These are phyloP conservation scores for Penicillium sp. DNA, from an alignment of 2,329 filamentous ascomycete genomes.

Conservation along the genomic window DNA sequence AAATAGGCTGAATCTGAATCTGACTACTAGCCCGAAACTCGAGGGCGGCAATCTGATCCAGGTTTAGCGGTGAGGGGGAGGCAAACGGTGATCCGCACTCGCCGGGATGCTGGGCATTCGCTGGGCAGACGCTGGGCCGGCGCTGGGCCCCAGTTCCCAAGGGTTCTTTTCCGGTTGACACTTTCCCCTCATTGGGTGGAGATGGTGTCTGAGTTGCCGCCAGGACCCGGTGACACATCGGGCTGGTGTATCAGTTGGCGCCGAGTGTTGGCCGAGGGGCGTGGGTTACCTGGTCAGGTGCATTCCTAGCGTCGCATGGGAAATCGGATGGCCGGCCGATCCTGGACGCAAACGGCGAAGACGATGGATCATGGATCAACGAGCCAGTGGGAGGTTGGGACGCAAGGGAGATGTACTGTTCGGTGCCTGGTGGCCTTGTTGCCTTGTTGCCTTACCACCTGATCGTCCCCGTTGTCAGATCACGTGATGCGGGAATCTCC, in stretches of 20 bases:
- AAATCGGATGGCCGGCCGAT: conserved; percentile 7
- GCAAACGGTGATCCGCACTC: conserved; percentile 20
- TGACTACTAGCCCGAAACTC: conserved; percentile 18
- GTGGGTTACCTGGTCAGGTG: neutral
- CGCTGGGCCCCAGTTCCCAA: conserved; percentile 8
- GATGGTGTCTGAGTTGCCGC: conserved; percentile 23
- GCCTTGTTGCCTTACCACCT: neutral
- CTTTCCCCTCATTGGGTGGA: conserved; percentile 18
- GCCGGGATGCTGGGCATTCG: neutral
- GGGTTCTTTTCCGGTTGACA: conserved; percentile 6
- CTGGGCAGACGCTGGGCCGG: conserved; percentile 3
- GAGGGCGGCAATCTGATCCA: conserved; percentile 22
- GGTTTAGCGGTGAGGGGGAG: neutral
- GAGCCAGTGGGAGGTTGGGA: neutral
- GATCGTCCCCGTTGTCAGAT: neutral
- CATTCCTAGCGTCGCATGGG: conserved; percentile 22
- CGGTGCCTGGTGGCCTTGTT: neutral
- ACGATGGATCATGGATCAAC: neutral
- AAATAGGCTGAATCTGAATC: conserved; percentile 18
- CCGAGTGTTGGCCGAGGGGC: neutral
- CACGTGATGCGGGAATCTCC: conserved; percentile 18
- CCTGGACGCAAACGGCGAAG: conserved; percentile 19
- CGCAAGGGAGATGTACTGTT: neutral
- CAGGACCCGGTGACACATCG: conserved; percentile 15
- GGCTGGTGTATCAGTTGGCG: conserved; percentile 15